Base-by-base conservation (phyloP, 2,329 filamentous ascomycete genomes). In the Cladosporium sp. region DNA sequence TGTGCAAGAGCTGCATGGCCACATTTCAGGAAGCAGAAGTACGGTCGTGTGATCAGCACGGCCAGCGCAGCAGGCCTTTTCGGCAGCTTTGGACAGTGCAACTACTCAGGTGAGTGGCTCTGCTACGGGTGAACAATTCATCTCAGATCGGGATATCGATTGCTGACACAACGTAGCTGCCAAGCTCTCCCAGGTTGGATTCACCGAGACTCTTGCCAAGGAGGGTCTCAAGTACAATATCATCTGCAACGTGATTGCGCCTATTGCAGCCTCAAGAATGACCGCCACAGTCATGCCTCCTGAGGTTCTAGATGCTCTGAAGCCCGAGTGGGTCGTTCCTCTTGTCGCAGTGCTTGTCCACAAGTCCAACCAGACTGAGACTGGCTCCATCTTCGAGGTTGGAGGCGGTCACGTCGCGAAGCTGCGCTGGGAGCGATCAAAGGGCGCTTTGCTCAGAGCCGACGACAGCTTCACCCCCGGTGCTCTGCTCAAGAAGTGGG, bases 201-300 rank as follows among this genome's bases (percentile, higher is more conserved):
- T 98, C 83, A 97, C 93, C 46, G 94, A 99, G 85, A 97, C 95
- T 4, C 86, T 99, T 69, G 95, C 95, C 67, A 98, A 98, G 85
- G 95, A 99, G 83, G 95, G 95, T 71, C 84, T 87, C 77, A 98
- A 98, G 82, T 99, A 99, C 84, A 98, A 98, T 85, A 98, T 99
- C 72, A 82, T 97, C 74, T 88, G 85, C 83, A 99, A 99, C 80
- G 92, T 92, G 73, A 96, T 99, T 81, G 93, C 95, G 21, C 95
- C 95, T 62, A 93, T 97, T 75, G 94, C 94, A 72, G 95, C 93
- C 67, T 95, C 91, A 81, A 89, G 94, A 78, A 96, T 98, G 93
- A 97, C 93, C 52, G 88, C 93, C 78, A 97, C 94, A 21, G 86
- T 97, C 71, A 94, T 97, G 92, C 93, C 93, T 37, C 92, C 92